Evolutionary conservation across 371 early-diverging fungal species (phyloP), one percentile per base, ranked within the genome.

Genomic region (Mucor mucedo): DNA sequence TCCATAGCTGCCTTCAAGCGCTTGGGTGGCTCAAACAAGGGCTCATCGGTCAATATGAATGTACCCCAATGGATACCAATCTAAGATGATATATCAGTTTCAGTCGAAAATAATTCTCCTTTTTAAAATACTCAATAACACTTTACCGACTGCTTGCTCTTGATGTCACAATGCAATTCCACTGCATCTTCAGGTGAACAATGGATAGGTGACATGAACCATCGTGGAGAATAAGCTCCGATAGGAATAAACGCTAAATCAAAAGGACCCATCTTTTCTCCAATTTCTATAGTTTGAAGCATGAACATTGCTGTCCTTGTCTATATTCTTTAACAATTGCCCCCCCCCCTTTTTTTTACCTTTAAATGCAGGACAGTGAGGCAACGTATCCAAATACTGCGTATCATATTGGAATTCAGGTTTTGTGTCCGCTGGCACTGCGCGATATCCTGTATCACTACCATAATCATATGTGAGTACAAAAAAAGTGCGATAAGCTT

Each of bases 151-250:
- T 81, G 79, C 55, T 79, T 84, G 9, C 89, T 85, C 39, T 77
- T 66, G 44, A 94, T 68, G 62, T 92, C 92, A 66, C 85, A 72
- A 61, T 94, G 94, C 16, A 94, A 77, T 3, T 86, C 75, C 7
- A 91, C 90, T 5, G 93, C 89, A 69, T 92, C 93, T 64, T 90
- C 89, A 7, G 93, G 92, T 13, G 81, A 83, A 54, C 87, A 88
- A 65, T 93, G 93, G 61, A 91, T 75, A 21, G 86, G 72, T 2
- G 86, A 86, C 84, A 90, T 88, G 73, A 84, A 65, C 78, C 79
- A 81, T 58, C 92, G 83, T 6, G 94, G 94, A 3, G 81, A 80
- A 63, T 92, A 94, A 0, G 92, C 92, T 6, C 94, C 94, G 60
- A 94, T 94, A 1, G 94, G 93, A 45, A 94, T 89, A 47, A 89